Evolutionary conservation across 306 rosid species (phyloP).

Genomic region (Ceratonia siliqua): DNA sequence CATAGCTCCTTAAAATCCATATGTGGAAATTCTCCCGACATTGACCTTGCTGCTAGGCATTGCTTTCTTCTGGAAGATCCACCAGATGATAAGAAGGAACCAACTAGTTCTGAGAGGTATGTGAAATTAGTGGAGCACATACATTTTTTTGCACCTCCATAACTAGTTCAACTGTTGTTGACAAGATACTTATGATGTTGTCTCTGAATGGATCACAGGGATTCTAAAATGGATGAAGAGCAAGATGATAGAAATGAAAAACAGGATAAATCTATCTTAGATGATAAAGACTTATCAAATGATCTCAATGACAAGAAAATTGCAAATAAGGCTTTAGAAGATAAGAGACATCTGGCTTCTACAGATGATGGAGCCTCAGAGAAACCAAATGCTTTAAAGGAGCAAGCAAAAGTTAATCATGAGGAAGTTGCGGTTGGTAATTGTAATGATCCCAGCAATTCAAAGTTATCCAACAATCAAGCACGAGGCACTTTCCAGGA

Average conservation of each 20-base stretch:
- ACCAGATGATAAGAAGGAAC: slow-evolving; percentile 51
- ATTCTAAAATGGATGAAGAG: slow-evolving; percentile 36
- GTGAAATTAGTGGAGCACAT: slow-evolving; percentile 21
- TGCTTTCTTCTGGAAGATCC: slow-evolving; percentile 80
- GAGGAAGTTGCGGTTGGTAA: slow-evolving; percentile 42
- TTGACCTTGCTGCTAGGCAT: slow-evolving; percentile 69
- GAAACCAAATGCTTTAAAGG: slow-evolving; percentile 34
- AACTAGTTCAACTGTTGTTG: slow-evolving; percentile 29
- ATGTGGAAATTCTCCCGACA: slow-evolving; percentile 54
- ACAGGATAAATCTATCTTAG: slow-evolving; percentile 41
- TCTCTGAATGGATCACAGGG: slow-evolving; percentile 44
- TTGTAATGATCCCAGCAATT: slow-evolving; percentile 37
- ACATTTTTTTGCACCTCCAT: slow-evolving; percentile 16
- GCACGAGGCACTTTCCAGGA: slow-evolving; percentile 25
- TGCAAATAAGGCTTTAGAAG: slow-evolving; percentile 47
- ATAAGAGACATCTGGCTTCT: slow-evolving; percentile 24
- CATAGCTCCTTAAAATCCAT: slow-evolving; percentile 66
- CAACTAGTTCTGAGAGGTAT: slow-evolving; percentile 54
- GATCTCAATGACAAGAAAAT: slow-evolving; percentile 32
- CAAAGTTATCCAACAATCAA: slow-evolving; percentile 38
- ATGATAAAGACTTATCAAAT: slow-evolving; percentile 41
- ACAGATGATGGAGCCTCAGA: slow-evolving; percentile 35
- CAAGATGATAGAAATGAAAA: slow-evolving; percentile 41
- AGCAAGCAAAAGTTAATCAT: slow-evolving; percentile 31
- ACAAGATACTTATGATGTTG: slow-evolving; percentile 31